A percentile compares a stretch with the other conserved stretches of the same genome.
phyloP scores from a whole-genome alignment of 495 filamentous ascomycete genomes.

The Penicillium roqueforti region DNA sequence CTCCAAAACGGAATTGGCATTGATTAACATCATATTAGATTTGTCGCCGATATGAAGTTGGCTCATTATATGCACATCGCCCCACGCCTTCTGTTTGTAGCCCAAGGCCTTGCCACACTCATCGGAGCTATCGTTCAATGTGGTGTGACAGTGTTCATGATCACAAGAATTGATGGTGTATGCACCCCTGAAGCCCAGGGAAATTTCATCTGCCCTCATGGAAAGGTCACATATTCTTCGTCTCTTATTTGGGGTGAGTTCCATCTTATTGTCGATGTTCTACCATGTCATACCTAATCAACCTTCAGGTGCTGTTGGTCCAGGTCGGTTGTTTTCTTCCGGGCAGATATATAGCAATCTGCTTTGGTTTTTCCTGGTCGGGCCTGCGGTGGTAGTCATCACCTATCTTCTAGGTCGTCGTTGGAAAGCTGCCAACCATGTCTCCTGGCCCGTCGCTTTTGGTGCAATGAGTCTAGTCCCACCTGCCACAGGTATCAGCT shows the following conservation, averaged over 20 bases:
- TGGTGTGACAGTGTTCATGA: slow-evolving; percentile 60
- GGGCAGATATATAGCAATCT: slow-evolving; percentile 63
- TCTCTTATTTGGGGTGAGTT: slow-evolving; percentile 62
- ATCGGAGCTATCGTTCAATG: slow-evolving; percentile 65
- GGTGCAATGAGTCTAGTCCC: slow-evolving; percentile 61
- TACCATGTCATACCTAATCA: background rate
- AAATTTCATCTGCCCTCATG: slow-evolving; percentile 66
- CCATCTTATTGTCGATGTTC: background rate
- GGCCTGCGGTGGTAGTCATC: slow-evolving; percentile 51
- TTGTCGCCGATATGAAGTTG: slow-evolving; percentile 74
- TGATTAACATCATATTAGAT: slow-evolving; percentile 39
- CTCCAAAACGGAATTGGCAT: slow-evolving; percentile 34
- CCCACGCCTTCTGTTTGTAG: slow-evolving; percentile 63
- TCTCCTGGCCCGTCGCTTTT: slow-evolving; percentile 66
- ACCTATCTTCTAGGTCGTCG: slow-evolving; percentile 53
- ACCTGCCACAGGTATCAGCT: slow-evolving; percentile 65
- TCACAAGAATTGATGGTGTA: slow-evolving; percentile 56
- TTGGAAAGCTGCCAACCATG: slow-evolving; percentile 50
- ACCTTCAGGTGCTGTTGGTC: slow-evolving; percentile 51
- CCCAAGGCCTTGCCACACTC: slow-evolving; percentile 62
- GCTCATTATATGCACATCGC: slow-evolving; percentile 76
- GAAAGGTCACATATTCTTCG: slow-evolving; percentile 63
- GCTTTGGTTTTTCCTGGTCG: slow-evolving; percentile 60
- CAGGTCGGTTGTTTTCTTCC: slow-evolving; percentile 62
- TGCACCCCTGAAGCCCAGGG: slow-evolving; percentile 58